Evolutionary conservation across 768 basidiomycete genomes (phyloP).

Genomic region (Boletellus sp.): DNA sequence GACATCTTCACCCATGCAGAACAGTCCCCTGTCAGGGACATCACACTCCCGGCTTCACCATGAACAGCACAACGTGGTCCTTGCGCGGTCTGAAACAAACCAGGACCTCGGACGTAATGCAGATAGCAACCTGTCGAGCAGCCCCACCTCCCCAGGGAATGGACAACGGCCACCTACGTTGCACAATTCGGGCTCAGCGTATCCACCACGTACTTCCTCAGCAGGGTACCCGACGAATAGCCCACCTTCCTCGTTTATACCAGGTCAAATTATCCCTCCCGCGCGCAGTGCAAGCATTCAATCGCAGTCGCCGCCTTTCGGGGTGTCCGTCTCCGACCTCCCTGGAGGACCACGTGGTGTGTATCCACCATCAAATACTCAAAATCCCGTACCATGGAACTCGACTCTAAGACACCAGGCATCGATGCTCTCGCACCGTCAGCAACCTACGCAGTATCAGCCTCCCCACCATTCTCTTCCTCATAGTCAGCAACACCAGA

Average conservation of each 20-base stretch:
- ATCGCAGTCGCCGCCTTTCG: constrained; percentile 24
- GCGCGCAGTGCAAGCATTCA: constrained; percentile 36
- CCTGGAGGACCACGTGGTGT: constrained; percentile 15
- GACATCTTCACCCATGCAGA: constrained; percentile 4
- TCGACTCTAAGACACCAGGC: constrained; percentile 18
- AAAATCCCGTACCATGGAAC: constrained; percentile 8
- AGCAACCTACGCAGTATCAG: constrained; percentile 24
- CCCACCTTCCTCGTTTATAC: constrained; percentile 35
- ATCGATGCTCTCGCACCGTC: constrained; percentile 28
- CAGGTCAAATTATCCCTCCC: constrained; percentile 38
- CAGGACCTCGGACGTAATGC: constrained; percentile 5
- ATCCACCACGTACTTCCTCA: constrained; percentile 27
- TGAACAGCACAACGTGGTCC: constrained; percentile 3
- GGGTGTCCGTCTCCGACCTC: constrained; percentile 18
- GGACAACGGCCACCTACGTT: constrained; percentile 17
- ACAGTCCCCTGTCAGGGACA: background rate
- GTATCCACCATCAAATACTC: constrained; percentile 14
- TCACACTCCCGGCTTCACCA: constrained; percentile 4
- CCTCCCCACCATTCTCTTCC: constrained; percentile 12
- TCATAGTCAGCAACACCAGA: constrained; percentile 13
- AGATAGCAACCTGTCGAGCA: constrained; percentile 1
- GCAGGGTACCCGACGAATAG: constrained; percentile 8
- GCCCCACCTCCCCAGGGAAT: constrained; percentile 5
- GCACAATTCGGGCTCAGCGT: constrained; percentile 16
- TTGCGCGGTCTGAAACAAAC: background rate